phyloP scores from a whole-genome alignment of 345 rosid species.

The Linum tenue region DNA sequence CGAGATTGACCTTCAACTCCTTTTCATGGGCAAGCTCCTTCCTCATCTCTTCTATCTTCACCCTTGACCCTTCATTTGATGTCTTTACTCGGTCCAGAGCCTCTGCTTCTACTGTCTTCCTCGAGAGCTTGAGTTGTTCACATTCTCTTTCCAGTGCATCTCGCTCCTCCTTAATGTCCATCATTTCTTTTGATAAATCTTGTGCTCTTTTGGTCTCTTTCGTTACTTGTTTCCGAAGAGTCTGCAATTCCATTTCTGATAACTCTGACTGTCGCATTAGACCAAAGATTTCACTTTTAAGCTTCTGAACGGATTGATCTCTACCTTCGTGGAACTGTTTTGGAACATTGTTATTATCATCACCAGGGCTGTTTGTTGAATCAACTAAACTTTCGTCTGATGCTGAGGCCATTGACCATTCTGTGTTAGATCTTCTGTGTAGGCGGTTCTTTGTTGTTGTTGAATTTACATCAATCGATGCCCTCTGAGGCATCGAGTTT shows the following conservation, averaged over 20 bases:
- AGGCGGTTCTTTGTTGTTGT: conserved; percentile 19
- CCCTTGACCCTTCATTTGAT: conserved; percentile 48
- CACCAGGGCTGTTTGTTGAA: conserved; percentile 21
- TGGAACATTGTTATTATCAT: conserved; percentile 1
- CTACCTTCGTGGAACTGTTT: conserved; percentile 8
- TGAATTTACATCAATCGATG: conserved; percentile 14
- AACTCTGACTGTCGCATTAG: conserved; percentile 20
- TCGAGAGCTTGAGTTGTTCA: conserved; percentile 43
- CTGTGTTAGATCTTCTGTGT: conserved; percentile 71
- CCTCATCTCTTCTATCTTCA: conserved; percentile 59
- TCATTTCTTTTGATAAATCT: conserved; percentile 18
- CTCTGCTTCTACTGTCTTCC: conserved; percentile 22
- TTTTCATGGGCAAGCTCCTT: conserved; percentile 67
- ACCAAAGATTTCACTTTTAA: conserved; percentile 16
- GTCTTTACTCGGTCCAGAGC: conserved; percentile 22
- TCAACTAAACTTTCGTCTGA: conserved; percentile 34
- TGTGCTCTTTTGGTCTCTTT: conserved; percentile 24
- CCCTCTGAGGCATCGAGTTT: conserved; percentile 38
- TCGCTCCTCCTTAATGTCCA: conserved; percentile 53
- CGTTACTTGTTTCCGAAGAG: conserved; percentile 17
- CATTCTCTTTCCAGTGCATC: conserved; percentile 48
- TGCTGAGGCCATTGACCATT: conserved; percentile 78
- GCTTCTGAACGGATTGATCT: conserved; percentile 14
- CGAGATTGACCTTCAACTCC: conserved; percentile 56
- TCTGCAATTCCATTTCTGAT: conserved; percentile 23